Base-by-base conservation (phyloP, 441 rosid species). In the Pelargonium fulgidum region DNA sequence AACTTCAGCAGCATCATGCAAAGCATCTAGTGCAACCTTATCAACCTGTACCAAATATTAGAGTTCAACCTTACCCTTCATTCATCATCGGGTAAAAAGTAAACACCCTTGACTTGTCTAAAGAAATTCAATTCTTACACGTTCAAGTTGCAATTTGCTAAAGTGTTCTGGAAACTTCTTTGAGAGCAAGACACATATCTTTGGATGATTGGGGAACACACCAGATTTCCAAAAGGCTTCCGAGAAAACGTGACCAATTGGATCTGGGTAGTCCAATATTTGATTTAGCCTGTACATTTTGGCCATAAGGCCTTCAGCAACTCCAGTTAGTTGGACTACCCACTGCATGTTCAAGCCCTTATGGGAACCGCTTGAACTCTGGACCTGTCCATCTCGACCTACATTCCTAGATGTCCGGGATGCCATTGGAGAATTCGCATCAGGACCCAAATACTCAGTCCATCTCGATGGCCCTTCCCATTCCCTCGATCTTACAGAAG, bases 151-250 rank as follows among this genome's bases (percentile, higher is more conserved):
- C 81, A 92, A 79, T 77, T 87, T 95, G 86, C 88, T 86, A 70
- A 86, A 95, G 77, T 95, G 98, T 81, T 95, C 99, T 0, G 99
- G 99, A 65, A 95, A 95, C 85, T 89, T 95, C 74, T 89, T 95
- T 0, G 98, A 90, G 71, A 95, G 91, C 84, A 95, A 79, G 44
- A 88, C 67, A 74, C 99, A 95, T 66, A 95, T 85, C 87, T 88
- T 82, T 0, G 97, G 99, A 73, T 87, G 82, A 63, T 88, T 92
- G 17, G 99, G 99, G 73, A 95, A 87, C 36, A 95, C 83, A 8
- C 95, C 96, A 0, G 98, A 84, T 83, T 95, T 95, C 99, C 99
- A 95, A 79, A 95, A 95, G 8, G 84, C 85, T 78, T 95, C 99
- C 0, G 98, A 83, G 82, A 79, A 92, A 4, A 77, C 77, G 76